Conservation (phyloP, 2,329 filamentous ascomycete species). For the Didymella arachidicola region DNA sequence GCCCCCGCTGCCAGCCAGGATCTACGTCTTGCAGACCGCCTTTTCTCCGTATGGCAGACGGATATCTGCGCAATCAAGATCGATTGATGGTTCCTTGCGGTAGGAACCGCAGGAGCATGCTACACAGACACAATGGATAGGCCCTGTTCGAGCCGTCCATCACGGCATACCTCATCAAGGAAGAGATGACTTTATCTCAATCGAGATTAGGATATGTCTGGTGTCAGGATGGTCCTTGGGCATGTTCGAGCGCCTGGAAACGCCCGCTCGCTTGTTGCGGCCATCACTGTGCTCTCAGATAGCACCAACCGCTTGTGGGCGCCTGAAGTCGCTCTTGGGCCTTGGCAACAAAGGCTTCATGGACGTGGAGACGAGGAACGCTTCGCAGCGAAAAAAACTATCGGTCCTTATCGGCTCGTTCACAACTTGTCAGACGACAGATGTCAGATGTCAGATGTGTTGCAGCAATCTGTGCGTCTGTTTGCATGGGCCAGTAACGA, state of each 20-base stretch:
- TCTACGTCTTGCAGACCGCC: conserved; percentile 15
- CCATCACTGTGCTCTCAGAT: neutral
- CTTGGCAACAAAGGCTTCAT: neutral
- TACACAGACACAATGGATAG: conserved; percentile 9
- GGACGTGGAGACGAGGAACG: conserved; percentile 15
- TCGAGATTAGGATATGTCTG: neutral
- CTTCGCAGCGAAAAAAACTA: conserved; percentile 10
- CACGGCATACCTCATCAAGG: neutral
- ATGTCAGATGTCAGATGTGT: conserved; percentile 23
- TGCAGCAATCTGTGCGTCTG: conserved; percentile 22
- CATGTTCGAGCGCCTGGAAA: neutral
- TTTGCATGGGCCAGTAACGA: conserved; percentile 1
- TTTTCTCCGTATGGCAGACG: conserved; percentile 7
- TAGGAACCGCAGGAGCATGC: conserved; percentile 1
- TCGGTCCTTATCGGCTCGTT: conserved; percentile 15
- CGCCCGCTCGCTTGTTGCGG: neutral
- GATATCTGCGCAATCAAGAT: conserved; percentile 20
- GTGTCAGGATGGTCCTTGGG: neutral
- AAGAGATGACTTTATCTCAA: neutral
- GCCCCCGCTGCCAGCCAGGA: conserved; percentile 9
- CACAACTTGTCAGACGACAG: conserved; percentile 10
- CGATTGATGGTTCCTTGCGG: conserved; percentile 12
- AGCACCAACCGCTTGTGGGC: neutral
- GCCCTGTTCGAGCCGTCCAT: neutral
- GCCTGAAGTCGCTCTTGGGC: neutral